Base-by-base conservation (phyloP, 2,329 filamentous ascomycete species). In the Exophiala bonariae region DNA sequence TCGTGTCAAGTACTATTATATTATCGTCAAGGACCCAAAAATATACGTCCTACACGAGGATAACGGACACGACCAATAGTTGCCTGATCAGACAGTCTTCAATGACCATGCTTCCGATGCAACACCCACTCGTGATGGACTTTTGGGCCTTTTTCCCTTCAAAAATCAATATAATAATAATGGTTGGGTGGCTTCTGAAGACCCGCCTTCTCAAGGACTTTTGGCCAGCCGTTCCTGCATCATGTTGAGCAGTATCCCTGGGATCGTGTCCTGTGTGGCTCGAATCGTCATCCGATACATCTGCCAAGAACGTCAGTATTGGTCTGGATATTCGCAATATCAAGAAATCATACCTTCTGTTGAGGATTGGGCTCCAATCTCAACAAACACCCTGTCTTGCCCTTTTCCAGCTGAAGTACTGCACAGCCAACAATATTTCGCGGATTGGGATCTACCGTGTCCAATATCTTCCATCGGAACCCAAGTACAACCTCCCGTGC, bases 211-310 rank as follows among this genome's bases (percentile, higher is more conserved):
- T 17, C 36, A 49, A 13, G 53, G 55, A 33, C 79, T 79, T 58
- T 78, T 74, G 6, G 85, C 77, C 38, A 97, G 75, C 52, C 86
- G 81, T 55, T 92, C 87, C 63, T 95, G 87, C 89, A 99, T 95
- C 48, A 87, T 73, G 67, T 89, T 91, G 61, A 93, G 74, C 47
- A 99, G 66, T 16, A 92, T 78, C 2, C 81, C 78, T 6, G 93
- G 90, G 0, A 99, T 89, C 23, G 77, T 81, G 63, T 97, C 93
- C 62, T 97, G 92, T 1, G 93, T 99, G 4, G 92, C 93, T 54
- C 93, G 82, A 59, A 99, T 86, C 0, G 93, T 99, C 51, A 97
- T 77, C 43, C 93, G 91, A 61, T 95, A 87, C 89, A 96, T 96
- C 93, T 96, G 58, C 6, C 26, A 20, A 16, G 9, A 19, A 10